These are phyloP conservation scores for Fusarium liriodendri DNA, from an alignment of 2,329 filamentous ascomycete species.

Conservation along the genomic window DNA sequence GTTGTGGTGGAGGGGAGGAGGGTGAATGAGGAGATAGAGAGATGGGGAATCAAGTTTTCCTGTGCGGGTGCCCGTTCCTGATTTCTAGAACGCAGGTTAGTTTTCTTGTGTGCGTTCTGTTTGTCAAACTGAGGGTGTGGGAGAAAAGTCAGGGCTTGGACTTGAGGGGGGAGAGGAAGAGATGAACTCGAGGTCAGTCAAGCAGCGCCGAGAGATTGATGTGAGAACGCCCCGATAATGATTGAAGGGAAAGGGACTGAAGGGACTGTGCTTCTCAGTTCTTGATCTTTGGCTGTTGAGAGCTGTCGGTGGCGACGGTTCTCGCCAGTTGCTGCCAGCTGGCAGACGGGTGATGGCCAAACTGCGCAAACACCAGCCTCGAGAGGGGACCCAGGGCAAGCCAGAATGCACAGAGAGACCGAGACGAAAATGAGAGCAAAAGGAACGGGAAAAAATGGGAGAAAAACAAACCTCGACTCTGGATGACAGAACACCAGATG, in stretches of 20 bases:
- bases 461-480: background rate
- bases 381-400: background rate
- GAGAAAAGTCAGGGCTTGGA: background rate
- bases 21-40: conserved; percentile 19
- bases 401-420: background rate
- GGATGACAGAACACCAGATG: background rate
- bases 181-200: background rate
- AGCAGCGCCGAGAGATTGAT: background rate
- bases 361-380: background rate
- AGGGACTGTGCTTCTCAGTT: background rate
- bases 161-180: background rate
- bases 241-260: background rate
- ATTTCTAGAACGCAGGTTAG: background rate
- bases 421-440: background rate
- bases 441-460: background rate
- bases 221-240: background rate
- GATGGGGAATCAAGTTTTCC: conserved; percentile 1
- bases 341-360: background rate
- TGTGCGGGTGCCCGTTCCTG: background rate
- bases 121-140: conserved; percentile 23
- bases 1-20: background rate
- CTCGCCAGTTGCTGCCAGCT: background rate
- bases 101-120: background rate
- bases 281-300: background rate
- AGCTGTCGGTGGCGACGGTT: background rate